phyloP scores from a whole-genome alignment of 2,329 filamentous ascomycete species.

The Bipolaris bicolor region DNA sequence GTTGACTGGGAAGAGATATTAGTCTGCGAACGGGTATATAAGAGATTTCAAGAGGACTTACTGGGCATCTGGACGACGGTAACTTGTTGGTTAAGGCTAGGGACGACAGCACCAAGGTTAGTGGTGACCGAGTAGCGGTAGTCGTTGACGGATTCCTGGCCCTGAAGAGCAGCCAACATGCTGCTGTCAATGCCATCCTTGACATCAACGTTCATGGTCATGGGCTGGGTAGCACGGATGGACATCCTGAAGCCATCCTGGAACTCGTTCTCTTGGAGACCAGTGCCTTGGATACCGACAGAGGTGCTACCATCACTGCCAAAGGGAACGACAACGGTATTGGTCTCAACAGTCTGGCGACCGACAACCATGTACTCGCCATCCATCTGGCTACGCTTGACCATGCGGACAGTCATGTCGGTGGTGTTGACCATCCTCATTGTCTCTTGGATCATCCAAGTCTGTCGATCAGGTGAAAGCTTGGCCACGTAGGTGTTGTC shows the following conservation, averaged over 20 bases:
- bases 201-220: constrained; percentile 46
- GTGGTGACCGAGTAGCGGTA: constrained; percentile 46
- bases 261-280: constrained; percentile 49
- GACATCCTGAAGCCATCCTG: constrained; percentile 49
- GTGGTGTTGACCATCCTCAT: constrained; percentile 47
- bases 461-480: constrained; percentile 46
- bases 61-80: constrained; percentile 48
- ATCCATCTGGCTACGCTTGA: constrained; percentile 44
- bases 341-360: constrained; percentile 46
- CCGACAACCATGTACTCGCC: constrained; percentile 49
- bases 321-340: constrained; percentile 42
- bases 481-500: constrained; percentile 47
- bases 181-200: constrained; percentile 42
- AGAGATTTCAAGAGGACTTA: constrained; percentile 19
- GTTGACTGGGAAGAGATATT: constrained; percentile 36
- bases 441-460: constrained; percentile 48
- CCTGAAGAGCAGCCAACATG: constrained; percentile 44
- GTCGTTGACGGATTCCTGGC: constrained; percentile 41
- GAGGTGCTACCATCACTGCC: constrained; percentile 33
- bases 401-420: constrained; percentile 47
- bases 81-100: constrained; percentile 44
- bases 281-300: constrained; percentile 43
- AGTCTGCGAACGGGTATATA: constrained; percentile 5
- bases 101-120: constrained; percentile 43
- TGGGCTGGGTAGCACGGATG: constrained; percentile 43